These are phyloP conservation scores for Quercus tomentella DNA, from an alignment of 331 rosid genomes.

Conservation along the genomic window DNA sequence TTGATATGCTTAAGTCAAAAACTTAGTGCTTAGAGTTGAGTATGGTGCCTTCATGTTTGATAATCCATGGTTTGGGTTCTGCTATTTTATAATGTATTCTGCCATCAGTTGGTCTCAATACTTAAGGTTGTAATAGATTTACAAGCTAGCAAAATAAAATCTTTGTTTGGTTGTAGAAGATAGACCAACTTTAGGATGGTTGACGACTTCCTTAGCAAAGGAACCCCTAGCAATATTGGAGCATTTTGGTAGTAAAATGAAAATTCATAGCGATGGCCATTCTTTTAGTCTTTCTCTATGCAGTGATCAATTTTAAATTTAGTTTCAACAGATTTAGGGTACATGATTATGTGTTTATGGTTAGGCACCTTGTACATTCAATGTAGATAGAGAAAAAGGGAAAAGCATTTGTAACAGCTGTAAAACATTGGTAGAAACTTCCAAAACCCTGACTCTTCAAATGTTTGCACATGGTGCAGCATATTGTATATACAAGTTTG, in stretches of 20 bases:
- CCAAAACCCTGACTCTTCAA: no score
- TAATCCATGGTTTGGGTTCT: background rate
- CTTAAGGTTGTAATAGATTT: background rate
- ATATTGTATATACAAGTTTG: background rate
- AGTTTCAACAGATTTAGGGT: background rate
- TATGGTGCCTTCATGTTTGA: background rate
- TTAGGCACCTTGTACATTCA: background rate
- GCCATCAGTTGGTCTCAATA: background rate
- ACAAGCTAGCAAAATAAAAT: background rate
- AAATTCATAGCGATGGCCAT: background rate
- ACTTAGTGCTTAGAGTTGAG: slow-evolving; percentile 7
- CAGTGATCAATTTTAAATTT: background rate
- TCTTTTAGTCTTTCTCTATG: background rate
- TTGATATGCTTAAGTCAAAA: background rate
- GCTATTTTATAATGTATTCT: background rate
- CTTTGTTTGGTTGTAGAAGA: background rate
- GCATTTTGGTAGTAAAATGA: background rate
- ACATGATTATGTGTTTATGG: background rate
- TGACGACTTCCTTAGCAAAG: background rate
- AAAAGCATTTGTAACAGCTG: background rate
- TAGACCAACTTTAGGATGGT: background rate
- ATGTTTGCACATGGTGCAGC: background rate
- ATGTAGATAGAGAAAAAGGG: background rate
- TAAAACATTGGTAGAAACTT: no score
- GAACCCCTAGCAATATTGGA: background rate